Base-by-base conservation (phyloP, 73 alveolate genomes). In the Paramecium sonneborni region DNA sequence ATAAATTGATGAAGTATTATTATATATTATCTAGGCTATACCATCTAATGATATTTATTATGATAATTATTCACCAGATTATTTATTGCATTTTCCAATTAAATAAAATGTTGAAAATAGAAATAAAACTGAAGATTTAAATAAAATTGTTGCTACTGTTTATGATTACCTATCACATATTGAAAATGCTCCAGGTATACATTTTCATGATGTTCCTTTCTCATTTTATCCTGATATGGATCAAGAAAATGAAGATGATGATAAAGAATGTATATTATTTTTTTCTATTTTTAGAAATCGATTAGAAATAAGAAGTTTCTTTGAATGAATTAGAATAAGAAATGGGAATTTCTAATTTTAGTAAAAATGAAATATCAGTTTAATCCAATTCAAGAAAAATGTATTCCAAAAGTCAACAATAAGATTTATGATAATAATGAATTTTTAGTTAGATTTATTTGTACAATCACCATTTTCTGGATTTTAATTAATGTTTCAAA, bases 131-230 rank as follows among this genome's bases (percentile, higher is more conserved):
- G 93, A 87, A 87, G 93, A 87, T 15, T 41, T 87, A 26, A 87
- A 87, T 28, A 68, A 87, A 46, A 87, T 68, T 4, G 43, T 67
- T 20, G 58, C 85, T 18, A 79, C 85, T 39, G 69, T 87, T 10
- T 87, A 67, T 46, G 67, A 87, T 10, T 21, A 87, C 30, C 37
- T 87, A 10, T 48, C 58, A 18, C 34, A 87, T 20, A 79, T 87
- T 35, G 93, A 87, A 41, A 38, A 35, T 37, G 88, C 93, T 15
- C 93, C 93, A 18, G 93, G 93, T 68, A 79, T 87, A 21, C 93
- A 74, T 79, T 87, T 87, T 76, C 93, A 87, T 30, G 70, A 74
- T 57, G 93, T 87, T 23, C 93, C 93, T 21, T 79, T 57, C 12
- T 39, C 89, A 68, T 87, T 87, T 68, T 87, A 76, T 39, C 88